Conservation (phyloP, 2,329 filamentous ascomycete genomes). For the Aureobasidium pullulans region DNA sequence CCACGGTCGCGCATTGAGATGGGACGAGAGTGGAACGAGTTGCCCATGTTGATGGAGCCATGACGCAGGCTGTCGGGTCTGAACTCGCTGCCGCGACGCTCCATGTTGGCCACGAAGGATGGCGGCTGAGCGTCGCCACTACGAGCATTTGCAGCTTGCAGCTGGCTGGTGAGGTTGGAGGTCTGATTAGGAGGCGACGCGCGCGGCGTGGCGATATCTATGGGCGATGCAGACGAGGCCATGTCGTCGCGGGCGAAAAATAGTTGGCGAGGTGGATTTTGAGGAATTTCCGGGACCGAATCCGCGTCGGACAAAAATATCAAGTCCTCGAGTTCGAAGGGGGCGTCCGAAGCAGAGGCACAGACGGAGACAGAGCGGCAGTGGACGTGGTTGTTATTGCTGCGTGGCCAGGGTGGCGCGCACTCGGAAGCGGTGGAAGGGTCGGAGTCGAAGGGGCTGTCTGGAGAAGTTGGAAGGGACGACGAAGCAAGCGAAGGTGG, state of each 20-base stretch:
- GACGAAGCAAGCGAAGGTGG: conserved; percentile 41
- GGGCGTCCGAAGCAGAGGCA: neutral
- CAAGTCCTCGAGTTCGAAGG: conserved; percentile 21
- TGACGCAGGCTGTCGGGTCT: conserved; percentile 39
- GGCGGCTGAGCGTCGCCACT: conserved; percentile 5
- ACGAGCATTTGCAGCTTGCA: conserved; percentile 38
- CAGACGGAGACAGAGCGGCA: conserved; percentile 16
- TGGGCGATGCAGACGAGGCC: conserved; percentile 48
- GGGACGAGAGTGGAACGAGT: conserved; percentile 52
- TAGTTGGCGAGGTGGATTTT: conserved; percentile 22
- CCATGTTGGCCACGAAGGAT: conserved; percentile 1
- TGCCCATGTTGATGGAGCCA: conserved; percentile 47
- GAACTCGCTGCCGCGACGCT: conserved; percentile 25
- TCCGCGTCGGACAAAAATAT: conserved; percentile 32
- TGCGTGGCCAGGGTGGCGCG: conserved; percentile 37
- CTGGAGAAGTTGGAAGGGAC: conserved; percentile 28
- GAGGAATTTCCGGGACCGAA: conserved; percentile 34
- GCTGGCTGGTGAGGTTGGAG: conserved; percentile 55
- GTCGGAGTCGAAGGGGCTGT: conserved; percentile 20
- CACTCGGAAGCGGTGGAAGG: conserved; percentile 23
- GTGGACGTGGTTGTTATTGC: conserved; percentile 33
- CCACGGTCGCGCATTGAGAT: conserved; percentile 53
- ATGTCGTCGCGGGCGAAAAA: conserved; percentile 32
- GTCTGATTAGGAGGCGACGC: conserved; percentile 55
- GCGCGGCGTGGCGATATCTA: conserved; percentile 51